Percentiles rank a stretch among this genome's conserved stretches.
These are phyloP conservation scores for Talaromyces pinophilus DNA, from an alignment of 2,329 filamentous ascomycete species.

Conservation along the genomic window DNA sequence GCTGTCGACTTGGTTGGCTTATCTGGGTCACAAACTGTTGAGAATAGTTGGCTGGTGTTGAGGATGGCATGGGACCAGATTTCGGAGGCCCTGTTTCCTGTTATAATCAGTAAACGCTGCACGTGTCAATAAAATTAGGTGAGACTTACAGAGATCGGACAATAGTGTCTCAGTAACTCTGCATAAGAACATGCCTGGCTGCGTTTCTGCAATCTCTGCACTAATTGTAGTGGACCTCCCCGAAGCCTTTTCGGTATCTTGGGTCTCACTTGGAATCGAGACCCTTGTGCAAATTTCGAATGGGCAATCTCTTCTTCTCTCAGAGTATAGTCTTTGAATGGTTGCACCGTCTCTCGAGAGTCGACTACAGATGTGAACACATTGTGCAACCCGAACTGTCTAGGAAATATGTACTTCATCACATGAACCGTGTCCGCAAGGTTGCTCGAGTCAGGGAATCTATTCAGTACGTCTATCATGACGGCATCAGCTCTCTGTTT, in stretches of 20 bases:
- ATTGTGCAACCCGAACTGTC: conserved; percentile 87
- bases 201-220: conserved; percentile 67
- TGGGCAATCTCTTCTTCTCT: conserved; percentile 76
- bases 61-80: neutral
- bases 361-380: conserved; percentile 77
- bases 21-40: conserved; percentile 19
- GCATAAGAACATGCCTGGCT: conserved; percentile 77
- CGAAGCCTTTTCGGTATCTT: conserved; percentile 58
- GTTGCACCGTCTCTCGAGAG: conserved; percentile 65
- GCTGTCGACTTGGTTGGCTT: neutral
- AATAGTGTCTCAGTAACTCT: conserved; percentile 79
- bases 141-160: conserved; percentile 56
- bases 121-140: neutral
- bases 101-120: conserved; percentile 12
- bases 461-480: conserved; percentile 75
- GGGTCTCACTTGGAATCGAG: conserved; percentile 19
- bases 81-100: conserved; percentile 19
- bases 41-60: neutral
- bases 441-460: conserved; percentile 55
- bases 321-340: conserved; percentile 80
- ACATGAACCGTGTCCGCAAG: conserved; percentile 64
- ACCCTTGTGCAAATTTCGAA: conserved; percentile 17
- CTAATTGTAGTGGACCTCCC: conserved; percentile 60
- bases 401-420: conserved; percentile 91
- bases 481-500: neutral